Base-by-base conservation (phyloP, 805 yeast genomes). In the Candida montana region DNA sequence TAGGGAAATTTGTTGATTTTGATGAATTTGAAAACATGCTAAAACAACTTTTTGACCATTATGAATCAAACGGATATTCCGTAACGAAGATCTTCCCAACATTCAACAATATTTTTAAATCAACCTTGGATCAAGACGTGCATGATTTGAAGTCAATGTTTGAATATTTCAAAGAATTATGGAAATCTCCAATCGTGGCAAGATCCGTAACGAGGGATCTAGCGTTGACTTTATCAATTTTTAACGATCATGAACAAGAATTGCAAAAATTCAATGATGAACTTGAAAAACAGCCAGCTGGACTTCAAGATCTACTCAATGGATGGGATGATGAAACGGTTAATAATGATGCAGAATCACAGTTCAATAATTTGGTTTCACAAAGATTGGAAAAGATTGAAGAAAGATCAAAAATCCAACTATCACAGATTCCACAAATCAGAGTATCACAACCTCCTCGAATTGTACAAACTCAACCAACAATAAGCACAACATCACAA, bases 21-120 rank as follows among this genome's bases (percentile, higher is more conserved):
- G 47, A 45, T 5, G 72, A 68, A 46, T 58, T 64, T 37, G 73
- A 65, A 37, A 58, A 64, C 26, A 64, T 69, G 71, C 33, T 69
- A 36, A 55, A 53, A 4, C 74, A 69, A 33, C 44, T 67, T 18
- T 31, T 44, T 8, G 54, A 49, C 6, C 56, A 59, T 42, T 66
- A 59, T 48, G 36, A 47, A 16, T 48, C 49, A 5, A 55, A 57
- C 23, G 59, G 53, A 5, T 45, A 63, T 38, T n/a, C n/a, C n/a
- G n/a, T n/a, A n/a, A n/a, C n/a, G n/a, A n/a, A n/a, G n/a, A n/a
- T n/a, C n/a, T n/a, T n/a, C n/a, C n/a, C n/a, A n/a, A n/a, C n/a
- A n/a, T n/a, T n/a, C n/a, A n/a, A n/a, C n/a, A n/a, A n/a, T n/a
- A n/a, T n/a, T n/a, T n/a, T n/a, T n/a, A n/a, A n/a, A n/a, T n/a